These are phyloP conservation scores for Trametes hirsuta DNA, from an alignment of 1,284 basidiomycete species.

Conservation along the genomic window DNA sequence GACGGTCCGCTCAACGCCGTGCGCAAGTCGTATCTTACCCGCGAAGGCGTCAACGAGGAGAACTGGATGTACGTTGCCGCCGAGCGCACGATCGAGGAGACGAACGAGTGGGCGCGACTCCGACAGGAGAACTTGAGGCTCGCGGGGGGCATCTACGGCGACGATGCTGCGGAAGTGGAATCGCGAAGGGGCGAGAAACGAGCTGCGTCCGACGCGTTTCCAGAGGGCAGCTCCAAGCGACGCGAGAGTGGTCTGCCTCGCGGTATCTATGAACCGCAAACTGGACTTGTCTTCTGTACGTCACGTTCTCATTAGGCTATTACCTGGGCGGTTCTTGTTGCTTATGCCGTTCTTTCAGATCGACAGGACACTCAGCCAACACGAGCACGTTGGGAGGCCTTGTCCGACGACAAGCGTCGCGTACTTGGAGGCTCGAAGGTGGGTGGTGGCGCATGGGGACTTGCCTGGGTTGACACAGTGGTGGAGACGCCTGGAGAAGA, in stretches of 20 bases:
- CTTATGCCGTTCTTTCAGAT: conserved; percentile 45
- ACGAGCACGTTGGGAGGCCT: conserved; percentile 58
- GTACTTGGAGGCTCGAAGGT: conserved; percentile 72
- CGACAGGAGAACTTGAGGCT: conserved; percentile 60
- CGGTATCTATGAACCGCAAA: conserved; percentile 77
- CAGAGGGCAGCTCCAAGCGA: conserved; percentile 25
- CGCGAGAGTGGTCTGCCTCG: conserved; percentile 46
- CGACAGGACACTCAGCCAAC: conserved; percentile 75
- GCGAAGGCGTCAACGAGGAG: conserved; percentile 78
- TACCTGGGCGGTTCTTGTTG: background rate
- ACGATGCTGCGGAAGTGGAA: conserved; percentile 19
- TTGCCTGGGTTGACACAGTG: conserved; percentile 77
- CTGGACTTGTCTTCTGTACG: conserved; percentile 69
- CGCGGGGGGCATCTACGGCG: conserved; percentile 43
- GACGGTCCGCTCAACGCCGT: conserved; percentile 82
- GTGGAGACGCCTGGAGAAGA: conserved; percentile 48
- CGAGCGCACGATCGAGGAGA: conserved; percentile 61
- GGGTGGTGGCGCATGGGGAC: conserved; percentile 75
- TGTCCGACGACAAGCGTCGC: conserved; percentile 50
- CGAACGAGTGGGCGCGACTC: conserved; percentile 64
- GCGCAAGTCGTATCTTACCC: conserved; percentile 67
- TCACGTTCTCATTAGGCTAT: conserved; percentile 1
- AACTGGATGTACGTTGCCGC: conserved; percentile 91
- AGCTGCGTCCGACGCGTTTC: conserved; percentile 32
- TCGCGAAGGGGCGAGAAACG: conserved; percentile 22